Evolutionary conservation across 305 asterid species (phyloP).

Genomic region (Solanum hybrid): DNA sequence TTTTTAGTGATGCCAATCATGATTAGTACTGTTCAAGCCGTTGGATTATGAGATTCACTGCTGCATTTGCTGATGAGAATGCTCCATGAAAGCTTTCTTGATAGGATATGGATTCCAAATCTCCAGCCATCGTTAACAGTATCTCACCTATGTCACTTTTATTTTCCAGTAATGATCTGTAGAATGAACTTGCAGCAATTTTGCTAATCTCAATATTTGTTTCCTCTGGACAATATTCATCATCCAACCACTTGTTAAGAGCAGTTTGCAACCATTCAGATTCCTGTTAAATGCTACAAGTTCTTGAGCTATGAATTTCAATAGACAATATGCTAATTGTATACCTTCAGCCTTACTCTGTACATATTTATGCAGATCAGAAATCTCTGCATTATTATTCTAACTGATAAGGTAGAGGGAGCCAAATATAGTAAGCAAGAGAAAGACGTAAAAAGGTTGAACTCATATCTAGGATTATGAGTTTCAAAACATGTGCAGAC

Average conservation of each 20-base stretch:
- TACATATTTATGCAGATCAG: background rate
- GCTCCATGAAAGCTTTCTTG: slow-evolving; percentile 98
- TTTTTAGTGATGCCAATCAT: background rate
- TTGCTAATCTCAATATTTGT: slow-evolving; percentile 69
- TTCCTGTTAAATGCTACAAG: slow-evolving; percentile 35
- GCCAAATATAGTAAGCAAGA: background rate
- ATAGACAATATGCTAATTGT: background rate
- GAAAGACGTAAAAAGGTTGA: background rate
- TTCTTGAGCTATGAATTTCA: slow-evolving; percentile 1
- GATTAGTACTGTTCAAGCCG: slow-evolving; percentile 36
- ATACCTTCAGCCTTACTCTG: background rate
- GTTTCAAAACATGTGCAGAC: background rate
- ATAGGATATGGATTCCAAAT: slow-evolving; percentile 73
- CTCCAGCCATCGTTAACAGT: slow-evolving; percentile 61
- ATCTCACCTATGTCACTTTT: slow-evolving; percentile 77
- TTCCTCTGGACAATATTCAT: slow-evolving; percentile 87
- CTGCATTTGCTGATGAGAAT: slow-evolving; percentile 90
- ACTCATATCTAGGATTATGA: background rate
- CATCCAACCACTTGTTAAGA: slow-evolving; percentile 84
- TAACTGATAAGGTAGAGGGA: background rate
- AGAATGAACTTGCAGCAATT: slow-evolving; percentile 62
- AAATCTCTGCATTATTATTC: background rate
- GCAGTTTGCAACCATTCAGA: slow-evolving; percentile 75
- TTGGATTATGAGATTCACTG: slow-evolving; percentile 61
- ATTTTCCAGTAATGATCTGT: slow-evolving; percentile 50